A percentile compares a stretch with the other conserved stretches of the same genome.
These are phyloP conservation scores for Backusella parvicylindrica DNA, from an alignment of 192 early-diverging fungal genomes.

Conservation along the genomic window DNA sequence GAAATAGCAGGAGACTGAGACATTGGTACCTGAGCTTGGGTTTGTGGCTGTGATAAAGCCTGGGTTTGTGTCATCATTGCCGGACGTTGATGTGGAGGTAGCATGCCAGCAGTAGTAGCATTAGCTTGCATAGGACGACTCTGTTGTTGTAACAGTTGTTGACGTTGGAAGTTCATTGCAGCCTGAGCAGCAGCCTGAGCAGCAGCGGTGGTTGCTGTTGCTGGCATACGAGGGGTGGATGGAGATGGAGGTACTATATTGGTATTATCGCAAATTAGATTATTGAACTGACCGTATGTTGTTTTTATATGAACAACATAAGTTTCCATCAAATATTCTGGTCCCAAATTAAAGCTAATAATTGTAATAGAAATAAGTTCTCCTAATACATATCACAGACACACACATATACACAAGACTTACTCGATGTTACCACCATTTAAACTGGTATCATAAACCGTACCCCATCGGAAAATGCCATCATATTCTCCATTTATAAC, in stretches of 20 bases:
- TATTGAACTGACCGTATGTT: conserved; percentile 31
- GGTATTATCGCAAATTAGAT: conserved; percentile 31
- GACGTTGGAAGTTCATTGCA: not conserved
- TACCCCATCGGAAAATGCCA: conserved; percentile 67
- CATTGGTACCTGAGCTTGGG: not conserved
- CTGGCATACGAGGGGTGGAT: conserved; percentile 14
- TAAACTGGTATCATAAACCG: conserved; percentile 56
- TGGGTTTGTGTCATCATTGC: conserved; percentile 13
- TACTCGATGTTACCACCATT: conserved; percentile 57
- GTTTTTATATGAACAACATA: conserved; percentile 37
- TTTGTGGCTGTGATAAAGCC: not conserved
- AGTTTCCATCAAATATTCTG: conserved; percentile 37
- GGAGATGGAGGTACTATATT: conserved; percentile 25
- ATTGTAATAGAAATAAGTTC: not conserved
- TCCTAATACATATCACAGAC: not conserved
- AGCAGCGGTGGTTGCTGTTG: not conserved
- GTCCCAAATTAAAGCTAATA: conserved; percentile 27
- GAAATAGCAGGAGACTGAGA: not conserved
- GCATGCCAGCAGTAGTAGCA: not conserved
- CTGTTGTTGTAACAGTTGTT: conserved; percentile 14
- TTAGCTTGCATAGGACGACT: conserved; percentile 7
- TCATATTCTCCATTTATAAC: conserved; percentile 52
- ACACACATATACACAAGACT: not conserved
- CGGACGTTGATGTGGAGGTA: not conserved
- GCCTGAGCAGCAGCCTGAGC: not conserved